Conservation (phyloP, 768 basidiomycete genomes). For the Boletus sp. region DNA sequence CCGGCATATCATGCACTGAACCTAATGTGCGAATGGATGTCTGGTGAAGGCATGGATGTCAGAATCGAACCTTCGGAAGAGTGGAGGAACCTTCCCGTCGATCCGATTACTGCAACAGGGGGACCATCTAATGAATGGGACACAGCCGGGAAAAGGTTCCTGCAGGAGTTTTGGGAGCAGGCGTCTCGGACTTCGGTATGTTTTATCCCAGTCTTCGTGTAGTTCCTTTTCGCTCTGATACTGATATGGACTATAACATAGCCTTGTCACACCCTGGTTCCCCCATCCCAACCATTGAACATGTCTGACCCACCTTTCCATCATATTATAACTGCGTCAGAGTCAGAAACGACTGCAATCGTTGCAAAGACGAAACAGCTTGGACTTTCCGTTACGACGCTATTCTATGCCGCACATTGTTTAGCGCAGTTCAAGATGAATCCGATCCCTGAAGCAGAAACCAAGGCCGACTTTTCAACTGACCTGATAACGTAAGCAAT, state of each 20-base stretch:
- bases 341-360: too few relatives aligned
- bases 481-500: constrained; percentile 10
- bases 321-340: background rate
- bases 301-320: constrained; percentile 8
- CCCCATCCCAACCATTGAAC: constrained; percentile 5
- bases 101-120: too few relatives aligned
- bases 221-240: background rate
- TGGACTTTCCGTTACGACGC: constrained; percentile 11
- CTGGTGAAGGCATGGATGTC: too few relatives aligned
- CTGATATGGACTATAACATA: background rate
- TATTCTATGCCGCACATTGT: constrained; percentile 26
- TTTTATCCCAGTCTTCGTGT: background rate
- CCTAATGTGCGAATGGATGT: too few relatives aligned
- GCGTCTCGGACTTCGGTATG: constrained; percentile 6
- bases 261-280: constrained; percentile 7
- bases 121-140: too few relatives aligned
- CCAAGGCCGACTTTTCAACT: constrained; percentile 17
- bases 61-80: too few relatives aligned
- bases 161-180: constrained; percentile 12
- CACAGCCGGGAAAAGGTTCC: background rate
- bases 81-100: too few relatives aligned
- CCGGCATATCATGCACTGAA: constrained; percentile 3
- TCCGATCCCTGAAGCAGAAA: constrained; percentile 5
- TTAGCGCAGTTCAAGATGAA: constrained; percentile 24
- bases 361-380: background rate